phyloP scores from a whole-genome alignment of 2,329 filamentous ascomycete genomes.

The Beauveria sp. region DNA sequence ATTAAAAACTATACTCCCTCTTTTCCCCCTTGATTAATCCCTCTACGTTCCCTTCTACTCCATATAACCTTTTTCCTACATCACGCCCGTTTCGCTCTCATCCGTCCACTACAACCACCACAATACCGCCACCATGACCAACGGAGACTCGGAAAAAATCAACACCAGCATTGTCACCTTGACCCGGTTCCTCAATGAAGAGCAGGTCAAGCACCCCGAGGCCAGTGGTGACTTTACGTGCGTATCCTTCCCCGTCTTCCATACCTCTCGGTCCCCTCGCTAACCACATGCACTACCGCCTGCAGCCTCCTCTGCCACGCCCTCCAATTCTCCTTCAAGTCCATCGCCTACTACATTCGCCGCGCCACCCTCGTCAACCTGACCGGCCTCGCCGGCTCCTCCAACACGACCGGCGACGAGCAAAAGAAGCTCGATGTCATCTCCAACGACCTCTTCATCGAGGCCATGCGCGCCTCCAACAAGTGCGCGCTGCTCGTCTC shows the following conservation, averaged over 20 bases:
- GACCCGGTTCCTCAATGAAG: conserved; percentile 91
- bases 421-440: conserved; percentile 99
- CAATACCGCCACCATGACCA: conserved; percentile 23
- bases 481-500: conserved; percentile 92
- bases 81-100: conserved; percentile 10
- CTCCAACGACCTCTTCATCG: conserved; percentile 95
- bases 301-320: conserved; percentile 86
- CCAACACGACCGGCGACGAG: conserved; percentile 93
- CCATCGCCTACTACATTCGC: conserved; percentile 98
- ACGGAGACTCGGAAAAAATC: conserved; percentile 64
- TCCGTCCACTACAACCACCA: conserved; percentile 13
- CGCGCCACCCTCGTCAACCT: conserved; percentile 92
- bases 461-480: conserved; percentile 86
- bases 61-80: conserved; percentile 13
- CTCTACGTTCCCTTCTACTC: not conserved
- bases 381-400: conserved; percentile 86
- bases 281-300: not conserved
- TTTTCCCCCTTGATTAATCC: not conserved
- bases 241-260: conserved; percentile 24
- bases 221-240: conserved; percentile 98
- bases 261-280: not conserved
- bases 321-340: conserved; percentile 99
- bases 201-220: conserved; percentile 87
- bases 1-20: conserved; percentile 4
- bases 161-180: conserved; percentile 96